Percentiles rank a stretch among this genome's conserved stretches.
Conservation (phyloP, 2,329 filamentous ascomycete genomes). For the Ophiostoma ulmi region DNA sequence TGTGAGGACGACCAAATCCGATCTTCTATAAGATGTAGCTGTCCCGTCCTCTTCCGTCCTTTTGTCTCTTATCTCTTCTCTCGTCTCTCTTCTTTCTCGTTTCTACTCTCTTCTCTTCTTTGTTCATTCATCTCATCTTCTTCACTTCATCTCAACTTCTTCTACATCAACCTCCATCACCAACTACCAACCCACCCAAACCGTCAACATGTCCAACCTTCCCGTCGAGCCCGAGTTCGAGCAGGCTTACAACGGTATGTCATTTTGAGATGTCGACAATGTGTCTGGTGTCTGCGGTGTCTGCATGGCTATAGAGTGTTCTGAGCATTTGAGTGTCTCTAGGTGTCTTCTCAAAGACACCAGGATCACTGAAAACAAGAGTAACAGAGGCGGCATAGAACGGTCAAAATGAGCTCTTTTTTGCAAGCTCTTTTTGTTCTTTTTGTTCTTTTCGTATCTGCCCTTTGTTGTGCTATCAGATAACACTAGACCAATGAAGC, state of each 20-base stretch:
- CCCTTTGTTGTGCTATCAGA: neutral
- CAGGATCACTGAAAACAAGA: neutral
- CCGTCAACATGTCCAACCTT: conserved; percentile 68
- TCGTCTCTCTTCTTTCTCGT: neutral
- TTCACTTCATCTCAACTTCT: neutral
- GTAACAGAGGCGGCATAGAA: neutral
- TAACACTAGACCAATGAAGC: neutral
- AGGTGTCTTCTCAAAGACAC: neutral
- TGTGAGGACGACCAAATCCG: neutral
- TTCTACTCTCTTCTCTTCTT: neutral
- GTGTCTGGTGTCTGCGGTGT: neutral
- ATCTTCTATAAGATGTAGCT: conserved; percentile 11
- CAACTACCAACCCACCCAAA: neutral
- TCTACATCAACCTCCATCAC: neutral
- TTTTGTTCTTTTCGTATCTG: neutral
- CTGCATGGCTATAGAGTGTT: neutral
- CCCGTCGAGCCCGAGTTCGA: conserved; percentile 92
- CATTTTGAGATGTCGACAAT: neutral
- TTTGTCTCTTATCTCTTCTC: neutral
- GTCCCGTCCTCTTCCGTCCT: neutral
- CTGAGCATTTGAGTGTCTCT: neutral
- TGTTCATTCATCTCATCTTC: conserved; percentile 4
- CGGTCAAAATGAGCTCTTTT: neutral
- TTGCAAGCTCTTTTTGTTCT: neutral
- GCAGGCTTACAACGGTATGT: conserved; percentile 90